Evolutionary conservation across 345 rosid species (phyloP).

Genomic region (Hibiscus mutabilis): DNA sequence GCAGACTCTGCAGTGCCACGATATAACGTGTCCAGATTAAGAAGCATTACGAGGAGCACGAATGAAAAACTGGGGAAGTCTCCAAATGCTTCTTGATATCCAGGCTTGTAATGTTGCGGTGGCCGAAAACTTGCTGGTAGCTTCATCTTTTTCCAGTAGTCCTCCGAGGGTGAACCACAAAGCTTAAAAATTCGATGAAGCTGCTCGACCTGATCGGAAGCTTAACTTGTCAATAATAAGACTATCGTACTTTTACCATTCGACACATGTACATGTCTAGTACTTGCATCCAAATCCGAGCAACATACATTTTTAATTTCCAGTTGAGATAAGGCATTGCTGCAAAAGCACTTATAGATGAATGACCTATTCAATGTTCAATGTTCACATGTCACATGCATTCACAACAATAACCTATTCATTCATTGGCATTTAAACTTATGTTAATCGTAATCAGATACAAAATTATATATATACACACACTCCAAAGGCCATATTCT

Average conservation of each 20-base stretch:
- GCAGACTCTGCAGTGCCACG: slow-evolving; percentile 76
- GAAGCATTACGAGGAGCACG: slow-evolving; percentile 46
- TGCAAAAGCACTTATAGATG: too few species aligned
- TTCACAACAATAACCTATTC: not conserved
- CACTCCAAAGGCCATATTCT: not conserved
- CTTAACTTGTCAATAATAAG: slow-evolving; percentile 10
- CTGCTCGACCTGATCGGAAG: slow-evolving; percentile 63
- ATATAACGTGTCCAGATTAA: slow-evolving; percentile 56
- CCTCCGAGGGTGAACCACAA: slow-evolving; percentile 77
- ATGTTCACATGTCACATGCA: too few species aligned
- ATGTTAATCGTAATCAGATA: too few species aligned
- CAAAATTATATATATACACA: not conserved
- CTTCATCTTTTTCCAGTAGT: slow-evolving; percentile 74
- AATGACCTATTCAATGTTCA: too few species aligned
- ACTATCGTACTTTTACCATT: not conserved
- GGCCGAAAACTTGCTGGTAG: slow-evolving; percentile 63
- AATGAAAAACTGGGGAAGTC: slow-evolving; percentile 55
- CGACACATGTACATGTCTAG: too few species aligned
- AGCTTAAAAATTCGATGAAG: slow-evolving; percentile 85
- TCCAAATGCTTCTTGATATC: slow-evolving; percentile 52
- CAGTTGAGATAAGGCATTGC: too few species aligned
- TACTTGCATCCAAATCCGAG: too few species aligned
- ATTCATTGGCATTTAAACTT: not conserved
- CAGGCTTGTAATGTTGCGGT: slow-evolving; percentile 59
- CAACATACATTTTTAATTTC: too few species aligned